Evolutionary conservation across 2,329 filamentous ascomycete genomes (phyloP).

Genomic region (Fusarium sp.): DNA sequence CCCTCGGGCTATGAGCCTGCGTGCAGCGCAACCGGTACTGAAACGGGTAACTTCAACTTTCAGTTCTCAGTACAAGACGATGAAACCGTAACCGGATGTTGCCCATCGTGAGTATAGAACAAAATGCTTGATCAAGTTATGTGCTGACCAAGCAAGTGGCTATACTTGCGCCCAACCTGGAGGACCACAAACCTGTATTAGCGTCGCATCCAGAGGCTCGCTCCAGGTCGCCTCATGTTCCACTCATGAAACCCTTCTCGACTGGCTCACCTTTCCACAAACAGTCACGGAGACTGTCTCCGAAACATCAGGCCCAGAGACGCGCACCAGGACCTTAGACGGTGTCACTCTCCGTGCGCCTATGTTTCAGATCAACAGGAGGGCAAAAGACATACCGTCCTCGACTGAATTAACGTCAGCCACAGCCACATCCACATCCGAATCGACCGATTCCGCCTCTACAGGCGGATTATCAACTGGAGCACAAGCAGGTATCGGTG

Average conservation of each 20-base stretch:
- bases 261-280: background rate
- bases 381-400: background rate
- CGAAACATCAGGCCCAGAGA: background rate
- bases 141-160: fast-evolving
- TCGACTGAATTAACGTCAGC: background rate
- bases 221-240: background rate
- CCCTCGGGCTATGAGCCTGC: constrained; percentile 1
- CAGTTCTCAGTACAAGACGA: constrained; percentile 9
- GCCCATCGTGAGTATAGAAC: constrained; percentile 2
- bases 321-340: fast-evolving
- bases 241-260: background rate
- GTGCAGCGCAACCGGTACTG: background rate
- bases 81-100: constrained; percentile 4
- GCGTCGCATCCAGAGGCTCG: background rate
- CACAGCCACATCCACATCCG: background rate
- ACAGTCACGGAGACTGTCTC: background rate
- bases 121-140: fast-evolving
- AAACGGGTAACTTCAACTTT: constrained; percentile 1
- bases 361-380: constrained; percentile 15
- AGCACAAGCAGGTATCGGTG: constrained; percentile 1
- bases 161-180: background rate
- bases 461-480: background rate
- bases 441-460: background rate
- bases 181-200: background rate
- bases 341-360: background rate